These are phyloP conservation scores for Podospora pseudopauciseta DNA, from an alignment of 495 filamentous ascomycete genomes.

Conservation along the genomic window DNA sequence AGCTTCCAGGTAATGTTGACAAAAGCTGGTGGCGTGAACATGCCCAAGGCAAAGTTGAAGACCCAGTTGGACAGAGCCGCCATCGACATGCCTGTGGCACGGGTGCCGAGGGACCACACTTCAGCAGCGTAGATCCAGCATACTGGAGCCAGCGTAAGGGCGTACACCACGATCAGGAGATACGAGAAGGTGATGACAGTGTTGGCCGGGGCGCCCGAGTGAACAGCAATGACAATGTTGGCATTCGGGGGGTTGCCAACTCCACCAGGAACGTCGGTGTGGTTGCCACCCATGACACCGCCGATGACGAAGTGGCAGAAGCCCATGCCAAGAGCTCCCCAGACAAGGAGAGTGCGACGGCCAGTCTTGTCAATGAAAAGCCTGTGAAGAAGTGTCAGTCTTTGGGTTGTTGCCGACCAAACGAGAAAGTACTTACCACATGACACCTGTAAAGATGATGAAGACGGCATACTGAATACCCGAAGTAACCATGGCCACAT, in stretches of 20 bases:
- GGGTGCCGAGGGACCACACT: constrained; percentile 70
- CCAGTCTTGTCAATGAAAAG: constrained; percentile 73
- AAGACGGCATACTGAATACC: constrained; percentile 74
- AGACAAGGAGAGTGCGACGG: constrained; percentile 66
- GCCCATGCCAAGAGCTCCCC: constrained; percentile 66
- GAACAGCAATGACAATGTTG: constrained; percentile 63
- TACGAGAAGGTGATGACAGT: constrained; percentile 71
- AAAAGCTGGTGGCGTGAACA: constrained; percentile 69
- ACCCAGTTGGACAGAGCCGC: constrained; percentile 70
- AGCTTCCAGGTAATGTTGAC: constrained; percentile 68
- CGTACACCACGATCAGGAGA: constrained; percentile 67
- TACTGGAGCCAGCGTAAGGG: constrained; percentile 64
- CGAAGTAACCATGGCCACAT: constrained; percentile 64
- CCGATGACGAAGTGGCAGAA: constrained; percentile 66
- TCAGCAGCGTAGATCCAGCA: constrained; percentile 76
- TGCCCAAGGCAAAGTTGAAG: constrained; percentile 70
- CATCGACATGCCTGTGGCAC: constrained; percentile 66
- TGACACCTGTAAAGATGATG: constrained; percentile 63
- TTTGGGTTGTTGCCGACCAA: not conserved
- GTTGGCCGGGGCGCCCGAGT: constrained; percentile 54
- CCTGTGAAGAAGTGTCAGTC: constrained; percentile 9
- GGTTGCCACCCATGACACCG: constrained; percentile 48
- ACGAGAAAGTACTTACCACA: constrained; percentile 35
- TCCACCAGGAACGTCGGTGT: constrained; percentile 47
- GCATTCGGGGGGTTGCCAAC: constrained; percentile 55